Conservation (phyloP, 1,139 yeast genomes). For the Yamadazyma kanchanaburiensis region DNA sequence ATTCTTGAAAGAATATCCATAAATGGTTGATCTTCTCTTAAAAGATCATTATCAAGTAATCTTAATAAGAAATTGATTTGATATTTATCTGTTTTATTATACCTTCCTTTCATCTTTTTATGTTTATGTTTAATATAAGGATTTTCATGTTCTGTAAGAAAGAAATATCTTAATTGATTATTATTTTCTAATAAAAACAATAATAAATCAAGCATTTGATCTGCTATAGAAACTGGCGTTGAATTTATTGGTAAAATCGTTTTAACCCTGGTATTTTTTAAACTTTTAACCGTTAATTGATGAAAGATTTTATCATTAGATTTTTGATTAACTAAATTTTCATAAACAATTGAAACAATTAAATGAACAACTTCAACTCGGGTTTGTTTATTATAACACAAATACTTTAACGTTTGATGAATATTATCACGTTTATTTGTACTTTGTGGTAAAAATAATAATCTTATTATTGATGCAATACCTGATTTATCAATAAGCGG, state of each 20-base stretch:
- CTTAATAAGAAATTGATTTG: slow-evolving; percentile 71
- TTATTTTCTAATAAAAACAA: slow-evolving; percentile 71
- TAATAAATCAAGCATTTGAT: slow-evolving; percentile 73
- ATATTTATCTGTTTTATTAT: slow-evolving; percentile 42
- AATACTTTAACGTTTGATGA: slow-evolving; percentile 61
- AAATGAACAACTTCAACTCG: slow-evolving; percentile 74
- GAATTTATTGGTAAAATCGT: slow-evolving; percentile 57
- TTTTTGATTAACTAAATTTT: slow-evolving; percentile 62
- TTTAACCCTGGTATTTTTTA: slow-evolving; percentile 13
- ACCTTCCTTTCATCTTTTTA: slow-evolving; percentile 36
- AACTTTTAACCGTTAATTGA: slow-evolving; percentile 43
- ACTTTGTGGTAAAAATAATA: slow-evolving; percentile 73
- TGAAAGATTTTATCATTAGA: slow-evolving; percentile 65
- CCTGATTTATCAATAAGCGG: slow-evolving; percentile 78
- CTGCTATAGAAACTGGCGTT: slow-evolving; percentile 68
- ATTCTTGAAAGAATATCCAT: slow-evolving; percentile 77
- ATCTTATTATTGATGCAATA: slow-evolving; percentile 66
- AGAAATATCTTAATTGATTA: slow-evolving; percentile 67
- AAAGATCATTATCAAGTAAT: slow-evolving; percentile 58
- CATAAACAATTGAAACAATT: slow-evolving; percentile 67
- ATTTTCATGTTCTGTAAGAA: slow-evolving; percentile 78
- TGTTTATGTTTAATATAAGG: slow-evolving; percentile 45
- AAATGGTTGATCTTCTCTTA: slow-evolving; percentile 69
- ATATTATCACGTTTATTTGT: slow-evolving; percentile 62
- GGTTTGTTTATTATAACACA: slow-evolving; percentile 77